phyloP scores from a whole-genome alignment of 2,329 filamentous ascomycete species.

The Botrytis pseudocinerea region DNA sequence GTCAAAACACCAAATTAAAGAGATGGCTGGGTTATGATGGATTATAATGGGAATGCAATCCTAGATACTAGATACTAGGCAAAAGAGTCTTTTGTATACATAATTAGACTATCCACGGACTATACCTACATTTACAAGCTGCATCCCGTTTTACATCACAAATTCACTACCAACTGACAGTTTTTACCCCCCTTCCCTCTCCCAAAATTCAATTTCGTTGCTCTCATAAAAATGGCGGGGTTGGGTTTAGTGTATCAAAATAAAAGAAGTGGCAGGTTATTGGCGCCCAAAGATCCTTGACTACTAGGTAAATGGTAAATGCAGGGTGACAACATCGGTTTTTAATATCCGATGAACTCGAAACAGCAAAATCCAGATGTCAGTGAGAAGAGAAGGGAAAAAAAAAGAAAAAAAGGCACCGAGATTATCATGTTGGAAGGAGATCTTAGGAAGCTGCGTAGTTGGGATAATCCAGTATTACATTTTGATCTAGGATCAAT shows the following conservation, averaged over 20 bases:
- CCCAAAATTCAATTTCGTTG: neutral
- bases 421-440: neutral
- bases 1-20: neutral
- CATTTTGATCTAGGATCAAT: neutral
- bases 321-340: conserved; percentile 16
- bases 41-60: neutral
- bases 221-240: conserved; percentile 13
- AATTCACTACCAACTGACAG: neutral
- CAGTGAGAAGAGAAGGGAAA: neutral
- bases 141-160: neutral
- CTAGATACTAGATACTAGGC: neutral
- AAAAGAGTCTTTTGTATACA: neutral
- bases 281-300: conserved; percentile 18
- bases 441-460: neutral
- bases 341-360: neutral
- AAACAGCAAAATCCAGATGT: neutral
- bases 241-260: neutral
- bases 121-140: neutral
- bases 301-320: neutral
- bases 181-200: neutral
- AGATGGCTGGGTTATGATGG: conserved; percentile 7
- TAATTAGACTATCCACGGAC: neutral
- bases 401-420: neutral
- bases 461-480: neutral
- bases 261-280: conserved; percentile 21